phyloP scores from a whole-genome alignment of 2,329 filamentous ascomycete genomes.

The Aspergillus hortae region DNA sequence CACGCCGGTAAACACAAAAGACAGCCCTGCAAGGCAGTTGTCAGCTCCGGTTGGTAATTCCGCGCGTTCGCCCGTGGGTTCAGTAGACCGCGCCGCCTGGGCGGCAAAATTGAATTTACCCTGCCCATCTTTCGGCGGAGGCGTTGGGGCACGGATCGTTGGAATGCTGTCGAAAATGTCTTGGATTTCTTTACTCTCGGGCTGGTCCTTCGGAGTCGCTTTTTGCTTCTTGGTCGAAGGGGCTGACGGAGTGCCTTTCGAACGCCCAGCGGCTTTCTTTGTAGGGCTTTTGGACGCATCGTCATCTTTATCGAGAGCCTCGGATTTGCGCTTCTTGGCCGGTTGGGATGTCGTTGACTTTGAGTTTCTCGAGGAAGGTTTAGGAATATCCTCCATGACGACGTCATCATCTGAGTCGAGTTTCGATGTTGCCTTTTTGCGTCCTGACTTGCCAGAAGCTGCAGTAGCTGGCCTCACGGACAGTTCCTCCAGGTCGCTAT shows the following conservation, averaged over 20 bases:
- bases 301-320: conserved; percentile 50
- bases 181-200: conserved; percentile 70
- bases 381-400: conserved; percentile 51
- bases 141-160: conserved; percentile 75
- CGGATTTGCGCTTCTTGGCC: conserved; percentile 56
- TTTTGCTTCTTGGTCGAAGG: conserved; percentile 46
- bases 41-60: conserved; percentile 80
- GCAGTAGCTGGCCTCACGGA: conserved; percentile 58
- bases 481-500: conserved; percentile 61
- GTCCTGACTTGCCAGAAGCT: conserved; percentile 44
- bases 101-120: conserved; percentile 77
- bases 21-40: conserved; percentile 84
- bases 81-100: conserved; percentile 37
- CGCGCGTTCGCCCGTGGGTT: conserved; percentile 57
- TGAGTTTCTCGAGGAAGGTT: conserved; percentile 46
- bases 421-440: conserved; percentile 30
- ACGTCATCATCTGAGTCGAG: conserved; percentile 44
- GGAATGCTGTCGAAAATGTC: conserved; percentile 86
- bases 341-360: conserved; percentile 35
- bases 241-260: conserved; percentile 33
- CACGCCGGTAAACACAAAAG: conserved; percentile 93
- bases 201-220: conserved; percentile 55
- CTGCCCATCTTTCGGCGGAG: conserved; percentile 65
- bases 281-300: conserved; percentile 52
- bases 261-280: conserved; percentile 51